Base-by-base conservation (phyloP, 2,329 filamentous ascomycete genomes). In the Microcera coccophila region DNA sequence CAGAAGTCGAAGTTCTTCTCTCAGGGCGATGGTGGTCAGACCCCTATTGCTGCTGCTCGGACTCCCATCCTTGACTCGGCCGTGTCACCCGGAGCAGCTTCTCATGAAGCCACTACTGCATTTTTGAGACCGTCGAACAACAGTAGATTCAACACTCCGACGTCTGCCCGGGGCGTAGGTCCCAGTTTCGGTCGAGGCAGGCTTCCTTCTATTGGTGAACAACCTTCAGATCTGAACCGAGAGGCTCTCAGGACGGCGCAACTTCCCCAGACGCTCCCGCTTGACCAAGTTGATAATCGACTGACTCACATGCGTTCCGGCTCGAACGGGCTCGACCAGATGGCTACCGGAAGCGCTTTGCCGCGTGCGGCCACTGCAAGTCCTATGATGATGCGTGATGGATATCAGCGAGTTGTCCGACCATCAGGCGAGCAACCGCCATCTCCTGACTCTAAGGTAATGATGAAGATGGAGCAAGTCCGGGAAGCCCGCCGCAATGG, bases 11-110 rank as follows among this genome's bases (percentile, higher is more conserved):
- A 80, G 64, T 82, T 87, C 66, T 80, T 83, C 53, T 69, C 72
- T 1, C 63, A 70, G 29, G 79, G 82, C 38, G 77, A 82, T 38
- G 77, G 74, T 26, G 78, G 78, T 8, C 72, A 72, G 52, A 95
- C 90, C 0, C 90, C 90, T 1, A 85, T 90, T 52, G 86, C 86
- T 9, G 83, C 82, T 2, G 88, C 85, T n/a, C 78, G 87, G 1
- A 97, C 91, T 0, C 91, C 91, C 0, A 96, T 96, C 57, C 84
- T 86, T 1, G 84, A 90, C 52, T 87, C 85, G 29, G 85, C 85
- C 2, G 53, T 64, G 3, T 67, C 67, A 15, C 89, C 90, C 1
- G 77, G 79, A 31, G 81, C 79, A 54, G 55, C 53, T 54, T 55
- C 54, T 17, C 79, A 71, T 37, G 82, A 84, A 12, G 78, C 76